A percentile compares a stretch with the other conserved stretches of the same genome.
Evolutionary conservation across 2,329 filamentous ascomycete species (phyloP).

Genomic region (Chalara sp.): DNA sequence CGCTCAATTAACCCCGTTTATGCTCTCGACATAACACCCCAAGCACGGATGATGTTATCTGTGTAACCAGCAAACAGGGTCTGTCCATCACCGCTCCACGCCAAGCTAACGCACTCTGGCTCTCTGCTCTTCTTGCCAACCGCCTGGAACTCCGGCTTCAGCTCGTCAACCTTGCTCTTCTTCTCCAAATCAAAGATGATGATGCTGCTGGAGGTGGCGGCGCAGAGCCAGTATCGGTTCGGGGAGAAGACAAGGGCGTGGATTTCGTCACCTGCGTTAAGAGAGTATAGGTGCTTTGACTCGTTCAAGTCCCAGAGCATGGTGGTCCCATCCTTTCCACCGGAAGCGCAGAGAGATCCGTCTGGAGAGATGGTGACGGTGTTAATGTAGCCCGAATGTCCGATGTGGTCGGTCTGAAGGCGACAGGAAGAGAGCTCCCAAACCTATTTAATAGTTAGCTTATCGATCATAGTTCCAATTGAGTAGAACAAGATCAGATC

Average conservation of each 20-base stretch:
- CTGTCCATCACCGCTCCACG: constrained; percentile 97
- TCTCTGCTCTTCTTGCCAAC: constrained; percentile 98
- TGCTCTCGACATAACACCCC: constrained; percentile 95
- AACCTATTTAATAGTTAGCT: constrained; percentile 52
- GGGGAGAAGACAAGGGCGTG: constrained; percentile 99
- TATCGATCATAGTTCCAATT: constrained; percentile 1
- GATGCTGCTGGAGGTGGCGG: constrained; percentile 93
- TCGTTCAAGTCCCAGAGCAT: constrained; percentile 99
- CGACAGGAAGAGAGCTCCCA: constrained; percentile 99
- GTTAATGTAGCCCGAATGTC: constrained; percentile 99
- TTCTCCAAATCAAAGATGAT: constrained; percentile 99
- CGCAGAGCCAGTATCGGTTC: constrained; percentile 99
- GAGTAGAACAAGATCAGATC: constrained; percentile 5
- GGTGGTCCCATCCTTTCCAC: constrained; percentile 99
- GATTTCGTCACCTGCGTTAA: constrained; percentile 99
- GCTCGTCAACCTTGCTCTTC: constrained; percentile 99
- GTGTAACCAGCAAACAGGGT: constrained; percentile 99
- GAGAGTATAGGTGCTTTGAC: constrained; percentile 99
- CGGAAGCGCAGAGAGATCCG: constrained; percentile 96
- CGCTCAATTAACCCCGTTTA: constrained; percentile 37
- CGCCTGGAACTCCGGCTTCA: constrained; percentile 95
- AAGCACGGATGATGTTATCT: constrained; percentile 97
- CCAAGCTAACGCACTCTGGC: constrained; percentile 95
- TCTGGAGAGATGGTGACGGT: constrained; percentile 99
- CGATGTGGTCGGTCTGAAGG: constrained; percentile 99